Evolutionary conservation across 306 rosid genomes (phyloP).

Genomic region (Vigna nakashimae): DNA sequence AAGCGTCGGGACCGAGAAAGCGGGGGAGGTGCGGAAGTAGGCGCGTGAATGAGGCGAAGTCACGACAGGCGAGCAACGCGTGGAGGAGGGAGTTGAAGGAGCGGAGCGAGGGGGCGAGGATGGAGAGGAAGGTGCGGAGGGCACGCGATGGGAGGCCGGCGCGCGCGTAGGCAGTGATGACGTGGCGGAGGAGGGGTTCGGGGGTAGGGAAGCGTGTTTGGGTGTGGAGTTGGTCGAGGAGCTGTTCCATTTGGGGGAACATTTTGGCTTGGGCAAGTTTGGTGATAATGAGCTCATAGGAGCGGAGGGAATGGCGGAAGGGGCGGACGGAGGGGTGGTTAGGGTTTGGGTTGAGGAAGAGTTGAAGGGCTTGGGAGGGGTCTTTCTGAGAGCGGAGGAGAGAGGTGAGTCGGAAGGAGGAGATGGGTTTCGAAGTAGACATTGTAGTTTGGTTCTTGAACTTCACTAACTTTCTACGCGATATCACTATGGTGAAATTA

Average conservation of each 20-base stretch:
- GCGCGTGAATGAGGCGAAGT: constrained; percentile 45
- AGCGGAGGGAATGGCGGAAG: constrained; percentile 63
- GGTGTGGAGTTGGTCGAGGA: constrained; percentile 60
- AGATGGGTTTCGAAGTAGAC: constrained; percentile 56
- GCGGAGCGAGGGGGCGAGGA: constrained; percentile 58
- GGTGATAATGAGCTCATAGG: constrained; percentile 79
- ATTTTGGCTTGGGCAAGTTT: constrained; percentile 81
- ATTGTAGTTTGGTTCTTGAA: constrained; percentile 1
- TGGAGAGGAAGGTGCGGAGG: constrained; percentile 55
- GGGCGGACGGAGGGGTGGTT: constrained; percentile 47
- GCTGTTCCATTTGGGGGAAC: constrained; percentile 71
- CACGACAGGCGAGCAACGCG: constrained; percentile 58
- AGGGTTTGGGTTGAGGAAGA: constrained; percentile 75
- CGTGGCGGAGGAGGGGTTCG: constrained; percentile 77
- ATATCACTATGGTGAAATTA: too few relatives aligned
- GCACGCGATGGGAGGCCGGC: constrained; percentile 71
- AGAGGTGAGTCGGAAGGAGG: constrained; percentile 77
- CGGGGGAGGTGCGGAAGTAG: constrained; percentile 30
- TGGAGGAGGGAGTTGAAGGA: constrained; percentile 72
- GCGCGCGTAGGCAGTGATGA: constrained; percentile 68
- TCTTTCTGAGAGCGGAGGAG: constrained; percentile 74
- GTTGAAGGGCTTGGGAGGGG: constrained; percentile 65
- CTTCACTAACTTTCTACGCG: too few relatives aligned
- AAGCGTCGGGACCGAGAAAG: constrained; percentile 60
- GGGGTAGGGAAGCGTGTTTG: constrained; percentile 60